A percentile compares a stretch with the other conserved stretches of the same genome.
Conservation (phyloP, 768 basidiomycete species). For the Trichaptum fuscoviolaceum region DNA sequence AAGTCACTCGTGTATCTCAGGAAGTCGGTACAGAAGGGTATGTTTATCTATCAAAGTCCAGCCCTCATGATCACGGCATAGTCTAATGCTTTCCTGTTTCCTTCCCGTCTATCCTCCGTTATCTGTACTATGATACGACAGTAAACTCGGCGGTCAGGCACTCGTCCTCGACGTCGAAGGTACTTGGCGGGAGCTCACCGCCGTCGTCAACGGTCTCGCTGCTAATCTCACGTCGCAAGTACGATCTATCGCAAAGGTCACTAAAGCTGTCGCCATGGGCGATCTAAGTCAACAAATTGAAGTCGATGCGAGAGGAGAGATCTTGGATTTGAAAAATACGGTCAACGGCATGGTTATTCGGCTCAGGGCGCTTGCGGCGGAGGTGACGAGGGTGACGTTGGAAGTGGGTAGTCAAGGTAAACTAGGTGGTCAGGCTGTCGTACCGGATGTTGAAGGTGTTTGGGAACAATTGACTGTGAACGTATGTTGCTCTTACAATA, state of each 20-base stretch:
- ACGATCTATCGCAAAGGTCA: conserved; percentile 55
- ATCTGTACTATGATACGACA: conserved; percentile 22
- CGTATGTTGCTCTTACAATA: conserved; percentile 31
- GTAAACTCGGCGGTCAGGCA: conserved; percentile 55
- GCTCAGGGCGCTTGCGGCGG: conserved; percentile 64
- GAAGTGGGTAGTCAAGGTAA: conserved; percentile 89
- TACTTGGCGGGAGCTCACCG: conserved; percentile 82
- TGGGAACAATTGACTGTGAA: conserved; percentile 80
- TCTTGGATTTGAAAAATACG: conserved; percentile 69
- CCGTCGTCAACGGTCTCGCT: conserved; percentile 52
- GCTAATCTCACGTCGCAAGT: conserved; percentile 27
- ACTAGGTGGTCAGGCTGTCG: conserved; percentile 82
- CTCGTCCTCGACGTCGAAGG: conserved; percentile 81
- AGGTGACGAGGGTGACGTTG: conserved; percentile 78
- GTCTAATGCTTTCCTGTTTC: conserved; percentile 44
- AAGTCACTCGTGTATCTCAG: conserved; percentile 80
- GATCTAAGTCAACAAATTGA: conserved; percentile 89
- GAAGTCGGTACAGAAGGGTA: conserved; percentile 82
- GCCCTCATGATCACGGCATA: conserved; percentile 40
- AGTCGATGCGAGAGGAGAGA: conserved; percentile 88
- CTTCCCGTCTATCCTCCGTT: conserved; percentile 26
- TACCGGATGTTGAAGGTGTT: conserved; percentile 89
- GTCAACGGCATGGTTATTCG: conserved; percentile 49
- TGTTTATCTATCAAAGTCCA: conserved; percentile 21
- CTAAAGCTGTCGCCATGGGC: conserved; percentile 78